Base-by-base conservation (phyloP, 2,329 filamentous ascomycete genomes). In the Thielaviopsis populi region DNA sequence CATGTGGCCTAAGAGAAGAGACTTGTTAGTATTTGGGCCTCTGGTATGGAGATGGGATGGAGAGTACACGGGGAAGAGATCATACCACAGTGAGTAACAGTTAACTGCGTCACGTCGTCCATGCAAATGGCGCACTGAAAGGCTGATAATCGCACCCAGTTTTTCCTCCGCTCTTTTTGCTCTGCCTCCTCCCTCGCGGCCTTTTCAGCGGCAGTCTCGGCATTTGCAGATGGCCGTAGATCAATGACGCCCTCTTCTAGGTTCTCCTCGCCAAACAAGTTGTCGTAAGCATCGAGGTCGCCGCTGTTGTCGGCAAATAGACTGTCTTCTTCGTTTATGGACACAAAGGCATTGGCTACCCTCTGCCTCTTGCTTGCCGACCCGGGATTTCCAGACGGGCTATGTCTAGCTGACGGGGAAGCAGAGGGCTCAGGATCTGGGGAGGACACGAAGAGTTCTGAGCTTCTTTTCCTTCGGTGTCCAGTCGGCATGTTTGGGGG, bases 51-150 rank as follows among this genome's bases (percentile, higher is more conserved):
- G 24, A n/a, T 43, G 27, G 13, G 43, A 17, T 15, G 33, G 22
- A 33, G 42, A 17, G 17, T 15, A 53, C 4, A 43, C 33, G 24
- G 22, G 6, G 7, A 41, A 7, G 42, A 43, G 43, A 74, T 46
- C 82, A 68, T 81, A 86, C 84, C 84, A 72, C 84, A 87, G 71
- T 85, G 81, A 2, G 84, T 87, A 56, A 85, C 79, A 1, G 82
- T 85, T 66, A 87, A 69, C 33, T 76, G 75, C 1, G 77, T 79
- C 30, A 77, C 79, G 66, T 82, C 77, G 66, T 86, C 84, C 81
- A 86, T 83, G 72, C 84, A 87, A 65, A 87, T 86, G 53, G 83
- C 82, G 67, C 84, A 87, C 71, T 86, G 81, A 59, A 85, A 83
- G 3, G 75, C 74, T 54, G 77, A 75, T 17, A 87, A 71, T 70